phyloP scores from a whole-genome alignment of 305 asterid species.

The Fraxinus nigra region DNA sequence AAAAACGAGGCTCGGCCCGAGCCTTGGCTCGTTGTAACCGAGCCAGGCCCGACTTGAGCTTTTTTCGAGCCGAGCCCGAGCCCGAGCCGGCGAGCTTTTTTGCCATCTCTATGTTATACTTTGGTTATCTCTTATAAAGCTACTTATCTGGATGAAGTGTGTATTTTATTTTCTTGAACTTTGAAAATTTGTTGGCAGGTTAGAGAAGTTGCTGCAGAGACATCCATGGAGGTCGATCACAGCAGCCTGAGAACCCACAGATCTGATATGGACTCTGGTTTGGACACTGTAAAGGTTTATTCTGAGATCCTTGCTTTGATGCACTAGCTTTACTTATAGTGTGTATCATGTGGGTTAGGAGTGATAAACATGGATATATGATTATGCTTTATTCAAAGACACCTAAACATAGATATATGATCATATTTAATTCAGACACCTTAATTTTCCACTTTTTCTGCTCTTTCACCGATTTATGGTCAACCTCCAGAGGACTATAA shows the following conservation, averaged over 20 bases:
- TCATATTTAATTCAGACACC: not conserved
- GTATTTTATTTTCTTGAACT: conserved; percentile 6
- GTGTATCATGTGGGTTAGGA: conserved; percentile 6
- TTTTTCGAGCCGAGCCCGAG: too few relatives aligned
- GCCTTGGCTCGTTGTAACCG: too few relatives aligned
- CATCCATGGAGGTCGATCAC: conserved; percentile 36
- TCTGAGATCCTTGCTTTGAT: conserved; percentile 24
- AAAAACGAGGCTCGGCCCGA: too few relatives aligned
- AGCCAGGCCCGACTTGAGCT: too few relatives aligned
- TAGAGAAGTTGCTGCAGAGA: conserved; percentile 35
- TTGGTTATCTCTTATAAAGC: not conserved
- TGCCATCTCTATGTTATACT: too few relatives aligned
- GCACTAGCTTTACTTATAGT: not conserved
- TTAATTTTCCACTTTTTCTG: not conserved
- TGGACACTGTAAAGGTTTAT: conserved; percentile 53
- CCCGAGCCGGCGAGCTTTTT: too few relatives aligned
- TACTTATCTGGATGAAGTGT: not conserved
- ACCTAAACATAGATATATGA: not conserved
- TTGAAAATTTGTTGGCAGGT: conserved; percentile 49
- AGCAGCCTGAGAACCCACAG: conserved; percentile 29
- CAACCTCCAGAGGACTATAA: conserved; percentile 11
- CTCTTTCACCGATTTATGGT: not conserved
- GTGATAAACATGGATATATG: not conserved
- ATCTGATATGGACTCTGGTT: conserved; percentile 30
- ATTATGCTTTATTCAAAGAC: too few relatives aligned